A percentile compares a stretch with the other conserved stretches of the same genome.
These are phyloP conservation scores for Umbelopsis sp. DNA, from an alignment of 192 early-diverging fungal genomes.

Conservation along the genomic window DNA sequence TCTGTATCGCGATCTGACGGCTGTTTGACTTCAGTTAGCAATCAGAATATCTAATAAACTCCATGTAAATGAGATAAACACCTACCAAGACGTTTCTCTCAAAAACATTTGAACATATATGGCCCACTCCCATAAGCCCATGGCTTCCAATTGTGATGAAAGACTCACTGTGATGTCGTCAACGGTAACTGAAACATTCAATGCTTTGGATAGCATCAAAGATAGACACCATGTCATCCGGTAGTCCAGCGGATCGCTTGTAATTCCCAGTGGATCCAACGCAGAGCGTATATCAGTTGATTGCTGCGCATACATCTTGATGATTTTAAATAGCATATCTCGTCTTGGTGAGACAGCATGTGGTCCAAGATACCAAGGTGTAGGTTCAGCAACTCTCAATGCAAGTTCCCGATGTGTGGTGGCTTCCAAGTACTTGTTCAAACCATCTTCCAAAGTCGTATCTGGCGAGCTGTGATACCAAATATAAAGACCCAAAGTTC, in stretches of 20 bases:
- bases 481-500: constrained; percentile 59
- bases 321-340: constrained; percentile 77
- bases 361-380: constrained; percentile 36
- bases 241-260: constrained; percentile 61
- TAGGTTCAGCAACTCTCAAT: constrained; percentile 37
- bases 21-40: constrained; percentile 28
- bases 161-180: constrained; percentile 38
- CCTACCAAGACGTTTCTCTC: not conserved
- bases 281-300: constrained; percentile 57
- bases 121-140: constrained; percentile 87
- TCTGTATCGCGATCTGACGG: constrained; percentile 15
- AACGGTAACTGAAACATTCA: constrained; percentile 23
- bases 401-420: constrained; percentile 19
- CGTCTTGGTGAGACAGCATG: not conserved
- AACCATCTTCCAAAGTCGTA: constrained; percentile 26
- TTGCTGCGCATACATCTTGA: constrained; percentile 58
- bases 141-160: constrained; percentile 67
- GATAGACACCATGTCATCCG: constrained; percentile 68
- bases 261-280: constrained; percentile 60
- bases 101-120: constrained; percentile 60
- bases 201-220: constrained; percentile 45
- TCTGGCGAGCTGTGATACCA: constrained; percentile 59
- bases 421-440: constrained; percentile 31
- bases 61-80: not conserved
- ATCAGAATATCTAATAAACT: too few relatives aligned